Evolutionary conservation across 169 alveolate species (phyloP), one percentile per base, ranked within the genome.

Genomic region (Eimeria necatrix): DNA sequence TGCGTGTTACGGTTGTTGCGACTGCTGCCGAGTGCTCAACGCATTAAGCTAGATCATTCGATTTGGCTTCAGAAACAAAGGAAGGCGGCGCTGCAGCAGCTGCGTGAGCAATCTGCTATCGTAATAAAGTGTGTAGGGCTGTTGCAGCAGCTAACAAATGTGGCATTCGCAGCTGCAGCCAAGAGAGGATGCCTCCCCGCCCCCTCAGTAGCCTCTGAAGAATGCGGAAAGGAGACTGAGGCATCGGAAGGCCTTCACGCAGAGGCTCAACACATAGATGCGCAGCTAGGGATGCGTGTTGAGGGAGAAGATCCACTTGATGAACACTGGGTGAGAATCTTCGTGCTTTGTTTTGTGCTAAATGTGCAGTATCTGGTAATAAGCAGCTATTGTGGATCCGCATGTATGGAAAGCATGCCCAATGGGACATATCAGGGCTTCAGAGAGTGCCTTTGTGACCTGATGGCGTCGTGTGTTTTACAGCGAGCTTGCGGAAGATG

Each of bases 401-500:
- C 41, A 32, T 32, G 41, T 32, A 32, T 32, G 41, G 41, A 32
- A 32, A 32, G 41, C 41, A 32, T 32, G 41, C 41, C 41, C 41
- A 32, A 2, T 32, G 41, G 41, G 41, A 32, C 41, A 32, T 32
- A 32, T 32, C 41, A 32, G 41, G 41, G 41, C 41, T 32, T 32
- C 41, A 32, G 41, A 32, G 41, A 32, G 41, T 32, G 0, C 2
- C 41, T 32, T 32, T 56, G 22, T 56, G 68, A 14, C 2, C 2
- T 10, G 0, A 56, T 56, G 68, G 1, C 68, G 12, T 52, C 53
- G 24, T 10, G 68, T 89, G 51, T 68, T 26, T 48, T 59, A 70
- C 91, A 91, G 95, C 53, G 89, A 41, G 89, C 90, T 3, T 83
- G 95, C 9, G 95, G 95, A 48, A 68, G 95, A 16, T 91, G 91